Evolutionary conservation across 2,329 filamentous ascomycete species (phyloP).

Genomic region (Alternaria alternata): DNA sequence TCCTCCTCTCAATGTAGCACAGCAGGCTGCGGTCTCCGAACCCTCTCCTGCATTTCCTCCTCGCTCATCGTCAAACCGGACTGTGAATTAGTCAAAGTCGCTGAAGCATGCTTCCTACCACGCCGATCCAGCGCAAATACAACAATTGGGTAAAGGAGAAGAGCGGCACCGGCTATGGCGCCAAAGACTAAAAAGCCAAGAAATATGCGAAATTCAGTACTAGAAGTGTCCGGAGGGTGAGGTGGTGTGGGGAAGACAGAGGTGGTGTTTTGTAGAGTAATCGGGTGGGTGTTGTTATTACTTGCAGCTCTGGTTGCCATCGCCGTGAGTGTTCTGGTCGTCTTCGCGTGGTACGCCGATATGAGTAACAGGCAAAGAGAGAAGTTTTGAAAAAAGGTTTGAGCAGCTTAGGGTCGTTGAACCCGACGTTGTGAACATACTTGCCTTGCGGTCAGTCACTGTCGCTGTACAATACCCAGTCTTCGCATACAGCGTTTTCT

Average conservation of each 20-base stretch:
- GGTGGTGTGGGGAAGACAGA: neutral
- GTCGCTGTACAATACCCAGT: neutral
- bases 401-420: neutral
- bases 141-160: neutral
- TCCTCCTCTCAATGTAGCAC: neutral
- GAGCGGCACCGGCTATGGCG: neutral
- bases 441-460: neutral
- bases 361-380: neutral
- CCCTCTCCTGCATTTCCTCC: neutral
- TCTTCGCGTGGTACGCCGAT: neutral
- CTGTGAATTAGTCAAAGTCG: neutral
- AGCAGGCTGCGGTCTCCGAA: neutral
- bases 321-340: neutral
- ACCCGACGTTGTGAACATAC: neutral
- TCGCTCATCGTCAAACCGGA: neutral
- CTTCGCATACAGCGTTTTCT: neutral
- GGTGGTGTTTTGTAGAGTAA: neutral
- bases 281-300: neutral
- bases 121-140: neutral
- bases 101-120: neutral
- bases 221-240: neutral
- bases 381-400: neutral
- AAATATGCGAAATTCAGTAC: neutral
- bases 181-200: neutral
- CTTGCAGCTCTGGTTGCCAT: neutral